A percentile compares a stretch with the other conserved stretches of the same genome.
Conservation (phyloP, 371 early-diverging fungal species). For the Apophysomyces variabilis region DNA sequence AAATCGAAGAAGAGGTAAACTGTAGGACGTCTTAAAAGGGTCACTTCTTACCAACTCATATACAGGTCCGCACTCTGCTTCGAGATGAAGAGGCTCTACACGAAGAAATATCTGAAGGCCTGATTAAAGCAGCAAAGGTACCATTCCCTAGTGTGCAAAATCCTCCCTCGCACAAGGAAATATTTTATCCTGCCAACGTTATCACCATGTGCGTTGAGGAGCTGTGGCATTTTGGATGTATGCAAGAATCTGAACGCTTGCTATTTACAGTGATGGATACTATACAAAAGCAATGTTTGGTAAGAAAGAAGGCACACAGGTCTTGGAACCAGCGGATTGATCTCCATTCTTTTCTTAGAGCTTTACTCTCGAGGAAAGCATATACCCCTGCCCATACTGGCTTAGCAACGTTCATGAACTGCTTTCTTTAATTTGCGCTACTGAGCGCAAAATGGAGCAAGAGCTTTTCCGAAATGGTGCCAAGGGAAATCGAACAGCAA, state of each 20-base stretch:
- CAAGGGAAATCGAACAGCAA: slow-evolving; percentile 27
- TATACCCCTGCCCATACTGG: slow-evolving; percentile 84
- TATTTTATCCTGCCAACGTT: slow-evolving; percentile 93
- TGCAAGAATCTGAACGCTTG: slow-evolving; percentile 79
- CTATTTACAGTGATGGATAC: slow-evolving; percentile 87
- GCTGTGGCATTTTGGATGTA: slow-evolving; percentile 83
- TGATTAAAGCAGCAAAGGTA: slow-evolving; percentile 86
- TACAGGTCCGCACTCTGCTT: slow-evolving; percentile 55
- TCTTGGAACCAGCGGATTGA: too few relatives aligned
- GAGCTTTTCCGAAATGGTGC: slow-evolving; percentile 32
- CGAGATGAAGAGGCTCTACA: slow-evolving; percentile 79
- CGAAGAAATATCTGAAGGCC: slow-evolving; percentile 86
- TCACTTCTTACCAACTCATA: not conserved
- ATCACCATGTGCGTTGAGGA: slow-evolving; percentile 84
- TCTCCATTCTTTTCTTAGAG: slow-evolving; percentile 15
- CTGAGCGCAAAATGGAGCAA: slow-evolving; percentile 41
- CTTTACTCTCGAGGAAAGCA: slow-evolving; percentile 57
- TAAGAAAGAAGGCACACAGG: slow-evolving; percentile 22
- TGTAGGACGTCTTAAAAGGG: not conserved
- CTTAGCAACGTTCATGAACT: slow-evolving; percentile 93
- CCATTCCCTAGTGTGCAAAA: slow-evolving; percentile 86
- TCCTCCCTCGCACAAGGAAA: slow-evolving; percentile 81
- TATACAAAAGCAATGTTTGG: slow-evolving; percentile 77
- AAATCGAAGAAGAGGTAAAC: slow-evolving; percentile 54
- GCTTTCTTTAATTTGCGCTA: slow-evolving; percentile 58